A percentile compares a stretch with the other conserved stretches of the same genome.
Conservation (phyloP, 2,329 filamentous ascomycete species). For the Botrytis pseudocinerea region DNA sequence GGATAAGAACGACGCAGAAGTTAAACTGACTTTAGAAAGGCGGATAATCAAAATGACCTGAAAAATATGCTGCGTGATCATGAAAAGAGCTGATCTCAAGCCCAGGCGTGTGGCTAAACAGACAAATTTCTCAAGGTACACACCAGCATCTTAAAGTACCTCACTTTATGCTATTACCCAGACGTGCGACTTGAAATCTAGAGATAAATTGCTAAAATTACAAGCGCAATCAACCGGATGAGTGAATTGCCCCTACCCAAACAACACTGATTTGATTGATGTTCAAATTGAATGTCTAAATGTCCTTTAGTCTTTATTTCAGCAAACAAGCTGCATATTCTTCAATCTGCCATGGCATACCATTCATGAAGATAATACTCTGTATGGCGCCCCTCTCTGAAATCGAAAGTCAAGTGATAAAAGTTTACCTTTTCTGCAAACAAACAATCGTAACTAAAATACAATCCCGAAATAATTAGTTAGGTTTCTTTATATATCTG, state of each 20-base stretch:
- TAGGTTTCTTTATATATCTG: background rate
- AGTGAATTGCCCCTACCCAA: background rate
- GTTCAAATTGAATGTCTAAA: background rate
- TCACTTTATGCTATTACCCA: background rate
- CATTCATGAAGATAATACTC: background rate
- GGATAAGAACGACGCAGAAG: background rate
- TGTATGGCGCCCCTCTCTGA: rapidly evolving
- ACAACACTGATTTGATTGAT: background rate
- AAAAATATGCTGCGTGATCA: background rate
- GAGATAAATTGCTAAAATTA: background rate
- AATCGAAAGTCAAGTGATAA: background rate
- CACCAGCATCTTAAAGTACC: background rate
- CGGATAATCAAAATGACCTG: no score
- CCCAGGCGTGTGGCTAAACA: rapidly evolving
- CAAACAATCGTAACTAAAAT: background rate
- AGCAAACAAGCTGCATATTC: background rate
- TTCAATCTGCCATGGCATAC: background rate
- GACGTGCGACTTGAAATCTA: background rate
- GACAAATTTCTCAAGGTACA: background rate
- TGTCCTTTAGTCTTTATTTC: rapidly evolving
- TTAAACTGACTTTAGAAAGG: background rate
- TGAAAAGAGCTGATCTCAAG: background rate
- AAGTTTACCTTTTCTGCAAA: background rate
- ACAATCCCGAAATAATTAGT: background rate
- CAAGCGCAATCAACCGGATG: background rate